These are phyloP conservation scores for Platanthera zijinensis DNA, from an alignment of 106 monocot genomes.

Conservation along the genomic window DNA sequence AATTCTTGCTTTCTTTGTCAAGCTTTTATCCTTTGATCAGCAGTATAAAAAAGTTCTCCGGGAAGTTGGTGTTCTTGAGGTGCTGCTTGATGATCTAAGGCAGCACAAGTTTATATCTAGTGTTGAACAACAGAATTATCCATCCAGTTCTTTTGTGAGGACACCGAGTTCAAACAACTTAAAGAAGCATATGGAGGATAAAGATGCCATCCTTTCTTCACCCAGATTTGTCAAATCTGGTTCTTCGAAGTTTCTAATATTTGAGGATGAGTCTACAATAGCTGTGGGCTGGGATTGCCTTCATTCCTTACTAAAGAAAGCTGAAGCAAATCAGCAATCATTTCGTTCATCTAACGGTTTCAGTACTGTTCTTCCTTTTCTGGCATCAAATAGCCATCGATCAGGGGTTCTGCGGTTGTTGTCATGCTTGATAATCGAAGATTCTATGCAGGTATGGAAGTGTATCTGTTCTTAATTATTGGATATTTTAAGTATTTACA, in stretches of 20 bases:
- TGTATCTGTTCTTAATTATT: neutral
- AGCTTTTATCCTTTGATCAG: constrained; percentile 92
- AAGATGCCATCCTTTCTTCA: constrained; percentile 87
- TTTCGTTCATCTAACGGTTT: constrained; percentile 81
- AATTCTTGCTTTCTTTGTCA: constrained; percentile 93
- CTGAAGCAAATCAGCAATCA: constrained; percentile 78
- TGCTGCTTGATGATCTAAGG: constrained; percentile 84
- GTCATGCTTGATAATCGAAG: constrained; percentile 84
- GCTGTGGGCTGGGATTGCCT: constrained; percentile 91
- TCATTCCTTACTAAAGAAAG: constrained; percentile 73
- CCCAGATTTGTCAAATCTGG: constrained; percentile 46
- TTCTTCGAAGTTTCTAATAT: constrained; percentile 57
- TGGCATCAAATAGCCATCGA: constrained; percentile 79
- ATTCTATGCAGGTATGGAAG: constrained; percentile 65
- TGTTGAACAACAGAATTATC: constrained; percentile 45
- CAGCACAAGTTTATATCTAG: constrained; percentile 72
- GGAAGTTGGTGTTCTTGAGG: constrained; percentile 94
- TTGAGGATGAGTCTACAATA: constrained; percentile 79
- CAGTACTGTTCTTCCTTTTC: constrained; percentile 61
- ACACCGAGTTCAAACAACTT: constrained; percentile 48
- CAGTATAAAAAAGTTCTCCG: constrained; percentile 88
- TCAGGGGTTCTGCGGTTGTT: constrained; percentile 71
- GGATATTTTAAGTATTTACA: neutral
- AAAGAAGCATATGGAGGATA: constrained; percentile 63
- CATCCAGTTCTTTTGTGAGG: constrained; percentile 21